A percentile compares a stretch with the other conserved stretches of the same genome.
phyloP scores from a whole-genome alignment of 2,329 filamentous ascomycete genomes.

The Ascochyta pisi region DNA sequence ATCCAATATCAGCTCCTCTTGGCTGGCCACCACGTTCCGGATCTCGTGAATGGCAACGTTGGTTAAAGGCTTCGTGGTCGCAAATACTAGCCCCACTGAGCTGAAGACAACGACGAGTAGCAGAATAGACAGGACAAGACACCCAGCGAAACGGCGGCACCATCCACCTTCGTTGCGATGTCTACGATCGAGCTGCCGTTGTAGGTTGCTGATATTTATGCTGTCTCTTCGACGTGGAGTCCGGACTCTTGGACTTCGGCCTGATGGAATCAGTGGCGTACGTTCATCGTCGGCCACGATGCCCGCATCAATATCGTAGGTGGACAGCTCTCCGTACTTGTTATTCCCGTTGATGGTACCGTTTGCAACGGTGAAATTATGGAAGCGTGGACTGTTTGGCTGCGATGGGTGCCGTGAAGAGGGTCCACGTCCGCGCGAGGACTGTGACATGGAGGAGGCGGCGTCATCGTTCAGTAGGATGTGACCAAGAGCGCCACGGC shows the following conservation, averaged over 20 bases:
- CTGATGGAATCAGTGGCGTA: conserved; percentile 75
- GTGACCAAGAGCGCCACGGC: conserved; percentile 72
- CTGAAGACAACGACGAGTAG: conserved; percentile 83
- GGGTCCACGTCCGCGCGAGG: conserved; percentile 66
- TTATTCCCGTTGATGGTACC: conserved; percentile 50
- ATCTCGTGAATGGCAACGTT: conserved; percentile 81
- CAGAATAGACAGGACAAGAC: conserved; percentile 82
- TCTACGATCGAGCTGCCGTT: conserved; percentile 75
- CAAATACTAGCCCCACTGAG: conserved; percentile 86
- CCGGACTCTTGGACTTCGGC: conserved; percentile 64
- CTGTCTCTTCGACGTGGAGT: conserved; percentile 60
- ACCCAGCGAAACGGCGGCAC: conserved; percentile 82
- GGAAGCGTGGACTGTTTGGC: conserved; percentile 70
- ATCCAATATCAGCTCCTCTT: conserved; percentile 95
- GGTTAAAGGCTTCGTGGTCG: conserved; percentile 84
- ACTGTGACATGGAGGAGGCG: conserved; percentile 74
- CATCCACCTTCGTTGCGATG: conserved; percentile 59
- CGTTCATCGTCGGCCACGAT: conserved; percentile 84
- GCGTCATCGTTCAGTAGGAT: conserved; percentile 62
- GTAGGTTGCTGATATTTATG: conserved; percentile 54
- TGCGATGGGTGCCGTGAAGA: conserved; percentile 69
- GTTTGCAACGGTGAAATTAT: conserved; percentile 54
- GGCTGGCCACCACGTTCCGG: conserved; percentile 87
- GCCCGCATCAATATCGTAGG: conserved; percentile 83
- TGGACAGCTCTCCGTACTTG: conserved; percentile 68